Base-by-base conservation (phyloP, 1,284 basidiomycete genomes). In the Ganoderma sinense region DNA sequence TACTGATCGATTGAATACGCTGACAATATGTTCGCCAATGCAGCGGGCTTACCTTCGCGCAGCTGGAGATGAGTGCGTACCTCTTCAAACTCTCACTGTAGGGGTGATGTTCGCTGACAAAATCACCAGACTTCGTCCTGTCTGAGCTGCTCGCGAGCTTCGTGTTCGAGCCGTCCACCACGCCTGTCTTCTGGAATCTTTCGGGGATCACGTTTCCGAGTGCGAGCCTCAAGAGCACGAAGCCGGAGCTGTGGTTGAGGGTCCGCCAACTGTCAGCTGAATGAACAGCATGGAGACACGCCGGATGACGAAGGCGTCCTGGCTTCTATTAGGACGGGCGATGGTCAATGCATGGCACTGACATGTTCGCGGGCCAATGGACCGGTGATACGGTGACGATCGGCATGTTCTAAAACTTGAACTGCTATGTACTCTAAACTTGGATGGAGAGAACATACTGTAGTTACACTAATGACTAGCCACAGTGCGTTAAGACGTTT, bases 21-120 rank as follows among this genome's bases (percentile, higher is more conserved):
- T 59, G 33, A 48, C n/a, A 16, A 23, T 63, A 5, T 8, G 40
- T 39, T 53, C 33, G 23, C 29, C 20, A 40, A 13, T n/a, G n/a
- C 62, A 81, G 80, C 43, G 79, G 80, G 3, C 79, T 79, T 69
- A 76, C 75, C 33, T 80, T 80, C 72, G 74, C 79, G 18, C 76
- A 80, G 64, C 69, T 81, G 20, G 80, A 81, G 69, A 81, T 81
- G 78, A 81, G 79, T 80, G 62, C 51, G 79, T 79, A 7, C 11
- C 43, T 0, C 10, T 23, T 13, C 14, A 13, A 4, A 40, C 1
- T 4, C 5, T 0, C 13, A 18, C 20, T 7, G 36, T 5, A 4
- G 16, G 16, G 33, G 11, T 4, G 18, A 18, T 20, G 13, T 36
- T 6, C 14, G 39, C 41, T 53, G 14, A 40, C 10, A 3, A 20